Conservation (phyloP, 345 rosid species). For the Lepidium didymum region DNA sequence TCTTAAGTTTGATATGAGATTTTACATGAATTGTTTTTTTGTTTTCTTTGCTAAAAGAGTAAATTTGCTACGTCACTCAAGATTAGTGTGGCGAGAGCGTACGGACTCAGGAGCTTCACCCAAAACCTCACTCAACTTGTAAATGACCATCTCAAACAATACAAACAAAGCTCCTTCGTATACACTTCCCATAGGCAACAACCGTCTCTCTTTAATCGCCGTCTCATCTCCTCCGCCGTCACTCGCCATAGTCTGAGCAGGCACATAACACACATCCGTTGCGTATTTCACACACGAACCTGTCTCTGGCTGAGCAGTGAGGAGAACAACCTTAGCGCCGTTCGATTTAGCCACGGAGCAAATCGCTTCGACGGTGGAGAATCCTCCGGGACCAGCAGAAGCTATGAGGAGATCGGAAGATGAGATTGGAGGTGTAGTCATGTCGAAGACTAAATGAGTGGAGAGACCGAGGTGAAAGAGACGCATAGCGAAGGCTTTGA, state of each 20-base stretch:
- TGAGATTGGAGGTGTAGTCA: constrained; percentile 75
- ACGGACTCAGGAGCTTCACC: constrained; percentile 57
- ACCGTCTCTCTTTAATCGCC: constrained; percentile 21
- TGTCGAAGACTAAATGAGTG: constrained; percentile 67
- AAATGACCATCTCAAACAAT: constrained; percentile 87
- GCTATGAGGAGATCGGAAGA: constrained; percentile 62
- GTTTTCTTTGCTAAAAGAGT: too few species aligned
- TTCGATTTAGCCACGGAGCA: constrained; percentile 53
- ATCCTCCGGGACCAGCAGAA: constrained; percentile 79
- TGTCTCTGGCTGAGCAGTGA: constrained; percentile 64
- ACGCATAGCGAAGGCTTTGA: constrained; percentile 80
- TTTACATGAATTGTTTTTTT: too few species aligned
- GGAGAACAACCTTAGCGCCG: constrained; percentile 54
- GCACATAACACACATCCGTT: constrained; percentile 51
- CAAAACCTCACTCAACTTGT: constrained; percentile 49
- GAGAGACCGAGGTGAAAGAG: constrained; percentile 75
- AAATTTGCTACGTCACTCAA: constrained; percentile 39
- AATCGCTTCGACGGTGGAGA: constrained; percentile 81
- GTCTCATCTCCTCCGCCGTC: constrained; percentile 25
- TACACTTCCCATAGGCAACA: constrained; percentile 92
- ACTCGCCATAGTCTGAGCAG: constrained; percentile 82
- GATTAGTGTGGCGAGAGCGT: constrained; percentile 85
- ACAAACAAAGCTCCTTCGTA: constrained; percentile 86
- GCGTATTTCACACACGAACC: constrained; percentile 62
- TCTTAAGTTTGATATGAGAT: too few species aligned